A percentile compares a stretch with the other conserved stretches of the same genome.
Evolutionary conservation across 2,329 filamentous ascomycete genomes (phyloP).

Genomic region (Calonectria pseudoreteaudii): DNA sequence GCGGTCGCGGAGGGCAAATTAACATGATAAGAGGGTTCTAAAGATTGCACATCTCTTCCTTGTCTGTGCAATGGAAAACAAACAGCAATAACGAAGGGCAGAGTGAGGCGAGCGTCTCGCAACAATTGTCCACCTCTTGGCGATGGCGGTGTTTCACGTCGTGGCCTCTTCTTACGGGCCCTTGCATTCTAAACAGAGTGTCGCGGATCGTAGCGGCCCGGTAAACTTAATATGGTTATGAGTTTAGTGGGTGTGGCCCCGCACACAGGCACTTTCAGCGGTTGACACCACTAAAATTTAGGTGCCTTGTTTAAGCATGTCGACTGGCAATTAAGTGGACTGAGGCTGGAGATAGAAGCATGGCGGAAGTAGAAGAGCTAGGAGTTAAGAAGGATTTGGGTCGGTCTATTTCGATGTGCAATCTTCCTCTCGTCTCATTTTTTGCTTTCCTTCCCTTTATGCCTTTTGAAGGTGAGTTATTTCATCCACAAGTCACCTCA

Average conservation of each 20-base stretch:
- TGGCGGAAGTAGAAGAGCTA: background rate
- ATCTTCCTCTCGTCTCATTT: background rate
- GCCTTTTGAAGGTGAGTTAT: background rate
- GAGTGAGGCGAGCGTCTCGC: background rate
- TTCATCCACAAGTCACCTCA: background rate
- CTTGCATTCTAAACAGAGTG: background rate
- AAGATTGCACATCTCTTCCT: conserved; percentile 11
- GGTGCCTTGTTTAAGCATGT: background rate
- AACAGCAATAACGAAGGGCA: background rate
- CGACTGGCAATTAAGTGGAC: background rate
- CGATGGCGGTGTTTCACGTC: conserved; percentile 4
- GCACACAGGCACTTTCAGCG: background rate
- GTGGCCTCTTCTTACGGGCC: conserved; percentile 21
- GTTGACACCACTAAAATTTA: background rate
- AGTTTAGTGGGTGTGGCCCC: background rate
- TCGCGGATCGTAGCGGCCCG: conserved; percentile 5
- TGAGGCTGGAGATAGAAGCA: background rate
- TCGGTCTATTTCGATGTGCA: background rate
- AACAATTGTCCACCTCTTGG: background rate
- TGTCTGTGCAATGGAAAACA: conserved; percentile 52
- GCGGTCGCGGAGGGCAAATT: conserved; percentile 20
- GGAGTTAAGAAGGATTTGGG: background rate
- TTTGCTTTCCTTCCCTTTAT: background rate
- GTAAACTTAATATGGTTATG: background rate
- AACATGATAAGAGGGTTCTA: conserved; percentile 2